phyloP scores from a whole-genome alignment of 768 basidiomycete genomes.

The Naganishia onofrii region DNA sequence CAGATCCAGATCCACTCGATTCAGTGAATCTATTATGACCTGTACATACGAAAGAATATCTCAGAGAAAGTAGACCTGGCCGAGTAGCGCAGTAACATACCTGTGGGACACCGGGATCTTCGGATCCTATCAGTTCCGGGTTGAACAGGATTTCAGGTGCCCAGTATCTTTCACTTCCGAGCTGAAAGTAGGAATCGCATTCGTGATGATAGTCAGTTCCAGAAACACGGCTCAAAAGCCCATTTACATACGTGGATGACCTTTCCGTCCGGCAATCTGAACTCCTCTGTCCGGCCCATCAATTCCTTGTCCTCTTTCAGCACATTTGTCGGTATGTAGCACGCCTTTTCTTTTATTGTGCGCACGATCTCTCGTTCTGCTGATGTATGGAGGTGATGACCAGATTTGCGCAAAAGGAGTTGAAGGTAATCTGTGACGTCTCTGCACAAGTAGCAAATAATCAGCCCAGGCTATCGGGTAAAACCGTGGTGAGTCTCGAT shows the following conservation, averaged over 20 bases:
- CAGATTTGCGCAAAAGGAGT: constrained; percentile 85
- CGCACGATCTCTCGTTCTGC: constrained; percentile 96
- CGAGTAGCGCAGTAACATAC: constrained; percentile 27
- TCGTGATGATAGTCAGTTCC: not conserved
- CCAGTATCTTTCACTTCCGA: constrained; percentile 90
- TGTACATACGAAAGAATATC: constrained; percentile 20
- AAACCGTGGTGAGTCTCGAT: constrained; percentile 34
- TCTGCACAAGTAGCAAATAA: constrained; percentile 56
- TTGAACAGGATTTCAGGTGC: constrained; percentile 98
- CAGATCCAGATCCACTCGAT: constrained; percentile 90
- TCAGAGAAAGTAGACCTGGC: not conserved
- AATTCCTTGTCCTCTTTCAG: constrained; percentile 90
- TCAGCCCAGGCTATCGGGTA: not conserved
- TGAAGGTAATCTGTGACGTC: constrained; percentile 97
- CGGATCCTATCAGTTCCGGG: constrained; percentile 91
- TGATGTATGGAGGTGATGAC: constrained; percentile 91
- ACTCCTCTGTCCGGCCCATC: constrained; percentile 73
- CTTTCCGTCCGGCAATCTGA: constrained; percentile 91
- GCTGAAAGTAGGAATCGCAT: constrained; percentile 56
- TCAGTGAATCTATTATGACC: constrained; percentile 97
- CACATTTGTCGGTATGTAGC: constrained; percentile 89
- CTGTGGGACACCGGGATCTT: constrained; percentile 95
- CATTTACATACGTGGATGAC: constrained; percentile 68
- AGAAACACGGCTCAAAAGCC: not conserved
- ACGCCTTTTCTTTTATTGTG: constrained; percentile 97